These are phyloP conservation scores for Agrocybe praecox DNA, from an alignment of 768 basidiomycete genomes.

Conservation along the genomic window DNA sequence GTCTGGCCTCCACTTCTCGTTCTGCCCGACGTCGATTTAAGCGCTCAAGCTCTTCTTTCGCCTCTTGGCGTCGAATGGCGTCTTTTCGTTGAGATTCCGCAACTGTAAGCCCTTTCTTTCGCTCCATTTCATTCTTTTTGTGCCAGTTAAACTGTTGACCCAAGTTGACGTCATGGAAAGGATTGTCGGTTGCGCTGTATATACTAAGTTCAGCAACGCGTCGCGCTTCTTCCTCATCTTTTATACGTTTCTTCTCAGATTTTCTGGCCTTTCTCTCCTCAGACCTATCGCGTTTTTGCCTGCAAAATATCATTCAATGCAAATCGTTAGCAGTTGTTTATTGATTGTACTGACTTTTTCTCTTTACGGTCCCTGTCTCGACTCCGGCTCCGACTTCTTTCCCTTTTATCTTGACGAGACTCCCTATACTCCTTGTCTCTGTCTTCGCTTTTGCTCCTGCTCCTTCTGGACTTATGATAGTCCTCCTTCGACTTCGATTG, in stretches of 20 bases:
- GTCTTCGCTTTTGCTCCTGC: conserved; percentile 30
- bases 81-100: conserved; percentile 83
- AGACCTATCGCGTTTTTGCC: conserved; percentile 86
- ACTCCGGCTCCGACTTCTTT: conserved; percentile 37
- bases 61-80: conserved; percentile 80
- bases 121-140: conserved; percentile 97
- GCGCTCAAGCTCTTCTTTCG: conserved; percentile 93
- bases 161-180: conserved; percentile 97
- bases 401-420: conserved; percentile 27
- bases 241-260: conserved; percentile 82
- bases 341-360: conserved; percentile 40
- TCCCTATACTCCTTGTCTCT: conserved; percentile 27
- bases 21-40: conserved; percentile 90
- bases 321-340: conserved; percentile 4
- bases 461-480: conserved; percentile 30
- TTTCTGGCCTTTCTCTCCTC: conserved; percentile 84
- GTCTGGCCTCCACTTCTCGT: conserved; percentile 83
- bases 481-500: conserved; percentile 31
- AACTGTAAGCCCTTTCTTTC: conserved; percentile 78
- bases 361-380: conserved; percentile 42
- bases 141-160: conserved; percentile 98
- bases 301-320: conserved; percentile 27
- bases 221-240: conserved; percentile 88
- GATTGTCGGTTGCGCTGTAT: conserved; percentile 96
- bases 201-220: conserved; percentile 94